phyloP scores from a whole-genome alignment of 2,329 filamentous ascomycete species.

The Alternaria triticimaculans region DNA sequence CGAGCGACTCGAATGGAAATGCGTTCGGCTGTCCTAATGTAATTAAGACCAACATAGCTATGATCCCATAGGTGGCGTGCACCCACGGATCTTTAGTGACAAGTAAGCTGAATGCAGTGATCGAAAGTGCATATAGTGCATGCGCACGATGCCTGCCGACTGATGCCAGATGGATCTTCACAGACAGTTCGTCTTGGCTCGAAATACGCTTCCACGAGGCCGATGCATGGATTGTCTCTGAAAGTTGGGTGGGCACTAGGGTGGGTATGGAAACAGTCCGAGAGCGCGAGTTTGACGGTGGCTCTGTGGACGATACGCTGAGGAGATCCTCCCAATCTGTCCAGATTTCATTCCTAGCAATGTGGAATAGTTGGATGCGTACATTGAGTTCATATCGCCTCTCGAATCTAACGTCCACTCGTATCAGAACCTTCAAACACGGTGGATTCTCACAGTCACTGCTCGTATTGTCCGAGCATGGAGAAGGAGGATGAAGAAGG shows the following conservation, averaged over 20 bases:
- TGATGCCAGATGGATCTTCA: not conserved
- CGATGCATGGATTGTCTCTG: not conserved
- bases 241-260: not conserved
- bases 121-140: not conserved
- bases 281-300: not conserved
- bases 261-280: not conserved
- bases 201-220: not conserved
- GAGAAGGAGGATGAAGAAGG: not conserved
- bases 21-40: accelerated
- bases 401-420: not conserved
- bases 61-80: not conserved
- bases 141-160: not conserved
- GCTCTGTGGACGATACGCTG: not conserved
- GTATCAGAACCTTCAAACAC: not conserved
- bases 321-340: accelerated
- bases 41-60: accelerated
- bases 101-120: not conserved
- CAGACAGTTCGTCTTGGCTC: not conserved
- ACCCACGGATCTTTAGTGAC: not conserved
- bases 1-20: accelerated
- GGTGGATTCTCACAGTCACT: not conserved
- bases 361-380: not conserved
- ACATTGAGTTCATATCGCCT: not conserved
- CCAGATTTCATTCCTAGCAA: too few species aligned
- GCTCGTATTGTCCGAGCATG: not conserved